Evolutionary conservation across 306 rosid genomes (phyloP), one percentile per base, ranked within the genome.

Genomic region (Castanea sativa): DNA sequence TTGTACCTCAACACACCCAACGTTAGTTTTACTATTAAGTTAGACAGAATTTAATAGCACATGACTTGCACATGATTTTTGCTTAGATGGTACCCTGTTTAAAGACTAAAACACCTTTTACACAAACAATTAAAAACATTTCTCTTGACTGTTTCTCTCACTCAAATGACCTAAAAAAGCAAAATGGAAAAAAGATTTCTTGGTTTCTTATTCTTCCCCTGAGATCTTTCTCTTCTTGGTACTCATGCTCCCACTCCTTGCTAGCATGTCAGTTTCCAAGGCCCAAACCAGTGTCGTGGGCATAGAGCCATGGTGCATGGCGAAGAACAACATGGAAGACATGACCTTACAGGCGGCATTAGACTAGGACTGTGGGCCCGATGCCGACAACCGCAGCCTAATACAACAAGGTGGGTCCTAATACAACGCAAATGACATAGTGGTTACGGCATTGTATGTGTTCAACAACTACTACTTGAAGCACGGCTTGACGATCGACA

Each of bases 291-390:
- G 83, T 43, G 79, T 78, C 25, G 79, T 56, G 9, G 85, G 80
- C 68, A 49, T 79, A 75, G 87, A 91, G 84, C 94, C 91, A 5
- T 95, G 98, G 98, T 95, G 99, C 83, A 94, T 93, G 81, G 98
- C 98, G 5, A 95, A 89, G 87, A 95, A 95, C 88, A 91, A 93
- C 89, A 94, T 93, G 7, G 96, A 90, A 60, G 99, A 93, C 30
- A 59, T 90, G 12, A 81, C 92, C 8, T 85, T 93, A 32, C 93
- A 80, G 85, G 1, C 89, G 8, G 97, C 99, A 1, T 82, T 93
- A 8, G 91, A 91, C 56, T 95, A 98, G 99, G 98, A 92, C 3
- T 93, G 98, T 73, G 94, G 98, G 5, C 81, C 91, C 0, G 93
- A 93, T 0, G 96, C 93, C 5, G 87, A 89, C 35, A 88, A 93